Percentiles rank a stretch among this genome's conserved stretches.
phyloP scores from a whole-genome alignment of 163 green algal species.

The Volvox carteri region DNA sequence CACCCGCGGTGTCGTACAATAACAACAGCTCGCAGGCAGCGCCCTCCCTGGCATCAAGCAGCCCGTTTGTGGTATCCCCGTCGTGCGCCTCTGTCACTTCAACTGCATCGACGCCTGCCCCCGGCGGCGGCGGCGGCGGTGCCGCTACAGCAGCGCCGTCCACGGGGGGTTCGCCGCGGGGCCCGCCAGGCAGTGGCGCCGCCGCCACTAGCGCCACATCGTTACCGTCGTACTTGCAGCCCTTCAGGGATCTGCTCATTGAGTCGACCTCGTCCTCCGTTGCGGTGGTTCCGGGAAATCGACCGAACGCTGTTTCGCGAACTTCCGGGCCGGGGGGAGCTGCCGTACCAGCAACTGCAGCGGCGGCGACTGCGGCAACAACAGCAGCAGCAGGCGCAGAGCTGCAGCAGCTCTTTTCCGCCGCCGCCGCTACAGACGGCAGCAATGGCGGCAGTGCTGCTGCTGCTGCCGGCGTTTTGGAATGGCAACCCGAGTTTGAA shows the following conservation, averaged over 20 bases:
- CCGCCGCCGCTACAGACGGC: no score
- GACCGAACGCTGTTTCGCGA: no score
- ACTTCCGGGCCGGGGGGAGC: not conserved
- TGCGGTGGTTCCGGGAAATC: no score
- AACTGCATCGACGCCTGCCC: not conserved
- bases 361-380: not conserved
- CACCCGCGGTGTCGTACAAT: no score
- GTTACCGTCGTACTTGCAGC: not conserved
- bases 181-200: no score
- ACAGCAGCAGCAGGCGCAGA: not conserved
- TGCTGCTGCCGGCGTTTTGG: not conserved
- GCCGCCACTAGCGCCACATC: not conserved
- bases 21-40: no score
- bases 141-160: not conserved
- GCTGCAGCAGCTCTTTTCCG: no score
- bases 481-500: conserved; percentile 42
- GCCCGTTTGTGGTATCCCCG: no score
- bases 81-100: not conserved
- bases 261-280: not conserved
- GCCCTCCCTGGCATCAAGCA: no score
- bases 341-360: not conserved
- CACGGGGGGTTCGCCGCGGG: no score
- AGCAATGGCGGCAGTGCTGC: not conserved
- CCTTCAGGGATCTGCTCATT: not conserved
- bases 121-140: no score